Percentiles rank a stretch among this genome's conserved stretches.
Conservation (phyloP, 2,329 filamentous ascomycete species). For the Botryotinia calthae region DNA sequence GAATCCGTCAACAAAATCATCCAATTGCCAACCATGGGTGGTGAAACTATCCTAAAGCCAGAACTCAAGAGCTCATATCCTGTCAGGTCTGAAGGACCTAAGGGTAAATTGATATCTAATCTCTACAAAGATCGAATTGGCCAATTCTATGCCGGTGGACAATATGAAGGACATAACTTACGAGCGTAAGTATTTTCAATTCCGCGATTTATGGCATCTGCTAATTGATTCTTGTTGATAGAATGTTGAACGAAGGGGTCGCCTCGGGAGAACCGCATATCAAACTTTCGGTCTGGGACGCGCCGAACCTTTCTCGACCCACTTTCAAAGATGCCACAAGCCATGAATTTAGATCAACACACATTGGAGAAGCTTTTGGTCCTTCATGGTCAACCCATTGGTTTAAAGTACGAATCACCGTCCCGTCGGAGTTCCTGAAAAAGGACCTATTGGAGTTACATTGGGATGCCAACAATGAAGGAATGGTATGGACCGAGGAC, state of each 20-base stretch:
- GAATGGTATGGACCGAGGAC: slow-evolving; percentile 87
- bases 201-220: neutral
- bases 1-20: slow-evolving; percentile 22
- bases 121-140: slow-evolving; percentile 83
- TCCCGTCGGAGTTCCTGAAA: slow-evolving; percentile 69
- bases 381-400: slow-evolving; percentile 98
- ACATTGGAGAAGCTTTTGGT: slow-evolving; percentile 77
- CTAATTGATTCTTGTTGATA: slow-evolving; percentile 37
- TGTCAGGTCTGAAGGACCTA: slow-evolving; percentile 43
- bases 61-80: slow-evolving; percentile 37
- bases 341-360: slow-evolving; percentile 71
- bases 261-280: slow-evolving; percentile 71
- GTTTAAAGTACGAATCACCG: slow-evolving; percentile 80
- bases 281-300: slow-evolving; percentile 82
- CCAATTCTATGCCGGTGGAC: slow-evolving; percentile 75
- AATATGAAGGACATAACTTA: slow-evolving; percentile 75
- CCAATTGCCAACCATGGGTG: slow-evolving; percentile 37
- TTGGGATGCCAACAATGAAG: slow-evolving; percentile 94
- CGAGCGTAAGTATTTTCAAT: slow-evolving; percentile 55
- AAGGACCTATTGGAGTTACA: slow-evolving; percentile 90
- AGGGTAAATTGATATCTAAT: slow-evolving; percentile 76
- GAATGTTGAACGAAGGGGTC: slow-evolving; percentile 69
- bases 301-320: slow-evolving; percentile 74
- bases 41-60: slow-evolving; percentile 34
- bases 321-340: slow-evolving; percentile 79